Evolutionary conservation across 2,329 filamentous ascomycete genomes (phyloP), one percentile per base, ranked within the genome.

Genomic region (Aspergillus sp.): DNA sequence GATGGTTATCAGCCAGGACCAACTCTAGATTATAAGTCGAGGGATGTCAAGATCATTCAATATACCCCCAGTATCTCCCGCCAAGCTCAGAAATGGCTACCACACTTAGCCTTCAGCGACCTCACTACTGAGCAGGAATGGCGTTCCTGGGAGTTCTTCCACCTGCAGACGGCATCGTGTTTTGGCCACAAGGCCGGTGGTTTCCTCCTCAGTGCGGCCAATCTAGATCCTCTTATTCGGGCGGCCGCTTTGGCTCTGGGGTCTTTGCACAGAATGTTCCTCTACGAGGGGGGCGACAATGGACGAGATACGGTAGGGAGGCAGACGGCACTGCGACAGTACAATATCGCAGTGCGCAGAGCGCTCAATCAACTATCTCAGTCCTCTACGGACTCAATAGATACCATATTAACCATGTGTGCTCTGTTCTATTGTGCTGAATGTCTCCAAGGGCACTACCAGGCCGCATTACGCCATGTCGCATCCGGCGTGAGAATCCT

Each of bases 341-440:
- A 81, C 59, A 75, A 76, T 49, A 73, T 73, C 52, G 76, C 79
- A 2, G 76, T 82, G 38, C 64, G 67, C 1, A 69, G 71, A 21
- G 58, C 81, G 13, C 54, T 65, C 2, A 54, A 53, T 7, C 58
- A 74, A 34, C 71, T 75, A 20, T 71, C 71, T 53, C 60, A 68
- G 2, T 54, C 60, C 43, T 58, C 66, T 14, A 57, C 69, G 13
- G 54, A 63, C 61, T 70, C 55, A 14, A 64, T 68, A 19, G 64
- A 67, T 38, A 63, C 68, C 3, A 66, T 72, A 1, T 59, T 82
- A 14, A 65, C 80, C 3, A 76, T 76, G 5, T 81, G 78, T 55
- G 62, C 81, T 1, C 65, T 82, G 19, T 81, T 82, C 55, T 77
- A 79, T 20, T 80, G 79, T 58, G 76, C 82, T 45, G 81, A 83